A percentile compares a stretch with the other conserved stretches of the same genome.
phyloP scores from a whole-genome alignment of 2,329 filamentous ascomycete species.

The Pleomassaria siparia region DNA sequence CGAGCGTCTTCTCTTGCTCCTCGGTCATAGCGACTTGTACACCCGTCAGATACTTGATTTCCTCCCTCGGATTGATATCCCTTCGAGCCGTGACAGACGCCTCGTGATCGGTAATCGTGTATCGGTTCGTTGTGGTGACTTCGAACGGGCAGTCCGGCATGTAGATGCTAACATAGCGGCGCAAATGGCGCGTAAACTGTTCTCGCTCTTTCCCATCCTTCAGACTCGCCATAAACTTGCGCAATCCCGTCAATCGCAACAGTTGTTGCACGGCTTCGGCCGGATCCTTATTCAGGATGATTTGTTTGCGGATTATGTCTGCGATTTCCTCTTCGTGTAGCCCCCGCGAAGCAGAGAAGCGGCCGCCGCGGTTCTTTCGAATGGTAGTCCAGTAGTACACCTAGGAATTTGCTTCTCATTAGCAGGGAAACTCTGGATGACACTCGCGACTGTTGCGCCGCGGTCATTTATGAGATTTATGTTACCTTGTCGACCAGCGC shows the following conservation, averaged over 20 bases:
- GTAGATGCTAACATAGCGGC: conserved; percentile 91
- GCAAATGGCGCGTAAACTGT: conserved; percentile 82
- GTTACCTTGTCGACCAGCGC: conserved; percentile 91
- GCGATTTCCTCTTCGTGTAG: conserved; percentile 67
- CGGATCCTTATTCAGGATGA: conserved; percentile 74
- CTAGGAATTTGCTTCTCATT: conserved; percentile 50
- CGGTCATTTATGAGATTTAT: conserved; percentile 1
- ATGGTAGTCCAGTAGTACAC: conserved; percentile 96
- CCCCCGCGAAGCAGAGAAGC: conserved; percentile 81
- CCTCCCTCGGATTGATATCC: conserved; percentile 77
- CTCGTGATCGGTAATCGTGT: conserved; percentile 88
- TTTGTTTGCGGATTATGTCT: conserved; percentile 61
- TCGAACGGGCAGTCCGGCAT: conserved; percentile 93
- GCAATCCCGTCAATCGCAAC: conserved; percentile 71
- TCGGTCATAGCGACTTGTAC: conserved; percentile 91
- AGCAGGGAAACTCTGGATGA: conserved; percentile 10
- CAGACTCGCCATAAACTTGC: conserved; percentile 68
- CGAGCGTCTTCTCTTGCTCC: conserved; percentile 82
- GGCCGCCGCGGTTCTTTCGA: conserved; percentile 84
- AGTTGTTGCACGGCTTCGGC: conserved; percentile 71
- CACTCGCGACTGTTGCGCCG: conserved; percentile 13
- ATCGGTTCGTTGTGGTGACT: conserved; percentile 89
- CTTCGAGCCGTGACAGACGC: conserved; percentile 82
- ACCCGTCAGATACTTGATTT: conserved; percentile 86
- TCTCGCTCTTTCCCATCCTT: conserved; percentile 78